Base-by-base conservation (phyloP, 2,329 filamentous ascomycete species). In the Paramyrothecium sp. region DNA sequence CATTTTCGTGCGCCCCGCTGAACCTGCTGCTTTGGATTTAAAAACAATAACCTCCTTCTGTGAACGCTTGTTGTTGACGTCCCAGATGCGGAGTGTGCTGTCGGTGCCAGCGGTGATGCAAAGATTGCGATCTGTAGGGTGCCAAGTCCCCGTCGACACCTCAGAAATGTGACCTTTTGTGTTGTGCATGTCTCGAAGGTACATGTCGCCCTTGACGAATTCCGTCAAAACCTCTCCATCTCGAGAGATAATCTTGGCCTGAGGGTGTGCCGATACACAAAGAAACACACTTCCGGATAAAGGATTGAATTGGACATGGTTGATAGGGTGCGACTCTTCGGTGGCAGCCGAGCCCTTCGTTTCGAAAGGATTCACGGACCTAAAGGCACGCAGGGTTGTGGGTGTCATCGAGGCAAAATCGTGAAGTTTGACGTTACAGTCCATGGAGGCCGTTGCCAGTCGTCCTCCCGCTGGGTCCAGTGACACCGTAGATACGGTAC, bases 201-300 rank as follows among this genome's bases (percentile, higher is more conserved):
- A 99, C 93, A 98, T 98, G 71, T 99, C 95, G 50, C 95, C 95
- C 75, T 99, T 99, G 64, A 92, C 89, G 63, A 97, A 98, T 69
- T 97, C 92, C 1, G 89, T 89, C 52, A 96, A 67, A 8, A 90
- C 82, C 49, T 96, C 91, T 44, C 95, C 95, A 76, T 99, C 94
- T 67, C 95, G 87, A 65, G 86, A 91, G 71, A 98, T 82, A 22
- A 99, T 87, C 72, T 92, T 93, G 13, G 94, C 91, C 72, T 98
- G 94, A 2, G 94, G 89, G 46, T 94, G 91, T 7, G 94, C 92
- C 8, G 92, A 90, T 49, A 98, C 81, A 64, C 95, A 96, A 34
- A 99, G 84, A 59, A 99, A 87, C 59, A 90, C 86, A 60, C 87
- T 84, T 11, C 92, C 91, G 2, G 91, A 88, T 22, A 91, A 81